These are phyloP conservation scores for Suhomyces atakaporum DNA, from an alignment of 1,139 yeast genomes.

Conservation along the genomic window DNA sequence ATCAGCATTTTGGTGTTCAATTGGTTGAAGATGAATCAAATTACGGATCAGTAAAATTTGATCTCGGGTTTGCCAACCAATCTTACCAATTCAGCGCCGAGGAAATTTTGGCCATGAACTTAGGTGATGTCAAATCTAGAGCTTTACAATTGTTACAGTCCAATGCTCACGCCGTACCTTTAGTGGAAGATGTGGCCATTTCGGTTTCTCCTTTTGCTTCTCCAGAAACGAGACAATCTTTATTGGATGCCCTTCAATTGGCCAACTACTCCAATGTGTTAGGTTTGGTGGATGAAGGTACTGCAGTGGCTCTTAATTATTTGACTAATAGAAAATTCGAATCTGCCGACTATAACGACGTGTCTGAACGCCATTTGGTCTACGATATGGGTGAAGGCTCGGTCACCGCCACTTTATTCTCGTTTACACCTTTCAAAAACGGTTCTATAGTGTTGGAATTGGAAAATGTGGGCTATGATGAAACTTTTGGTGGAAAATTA, in stretches of 20 bases:
- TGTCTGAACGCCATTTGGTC: slow-evolving; percentile 63
- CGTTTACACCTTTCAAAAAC: slow-evolving; percentile 51
- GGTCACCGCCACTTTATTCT: slow-evolving; percentile 80
- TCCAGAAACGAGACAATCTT: slow-evolving; percentile 67
- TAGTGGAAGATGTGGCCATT: slow-evolving; percentile 66
- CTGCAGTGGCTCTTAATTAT: slow-evolving; percentile 85
- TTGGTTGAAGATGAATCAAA: slow-evolving; percentile 42
- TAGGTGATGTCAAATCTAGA: slow-evolving; percentile 64
- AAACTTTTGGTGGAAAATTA: slow-evolving; percentile 69
- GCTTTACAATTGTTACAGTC: slow-evolving; percentile 51
- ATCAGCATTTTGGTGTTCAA: slow-evolving; percentile 62
- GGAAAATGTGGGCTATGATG: slow-evolving; percentile 71
- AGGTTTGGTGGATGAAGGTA: slow-evolving; percentile 82
- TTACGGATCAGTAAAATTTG: slow-evolving; percentile 57
- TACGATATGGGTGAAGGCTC: slow-evolving; percentile 95
- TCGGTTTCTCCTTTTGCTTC: slow-evolving; percentile 76
- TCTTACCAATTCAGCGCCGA: slow-evolving; percentile 53
- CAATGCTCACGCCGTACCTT: slow-evolving; percentile 27
- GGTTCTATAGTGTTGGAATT: slow-evolving; percentile 53
- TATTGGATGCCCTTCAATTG: slow-evolving; percentile 70
- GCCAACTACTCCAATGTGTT: slow-evolving; percentile 65
- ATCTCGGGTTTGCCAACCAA: slow-evolving; percentile 49
- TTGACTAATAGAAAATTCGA: slow-evolving; percentile 52
- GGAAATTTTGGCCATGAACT: slow-evolving; percentile 82
- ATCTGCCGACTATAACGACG: slow-evolving; percentile 33